phyloP scores from a whole-genome alignment of 2,329 filamentous ascomycete species.

The Talaromyces islandicus region DNA sequence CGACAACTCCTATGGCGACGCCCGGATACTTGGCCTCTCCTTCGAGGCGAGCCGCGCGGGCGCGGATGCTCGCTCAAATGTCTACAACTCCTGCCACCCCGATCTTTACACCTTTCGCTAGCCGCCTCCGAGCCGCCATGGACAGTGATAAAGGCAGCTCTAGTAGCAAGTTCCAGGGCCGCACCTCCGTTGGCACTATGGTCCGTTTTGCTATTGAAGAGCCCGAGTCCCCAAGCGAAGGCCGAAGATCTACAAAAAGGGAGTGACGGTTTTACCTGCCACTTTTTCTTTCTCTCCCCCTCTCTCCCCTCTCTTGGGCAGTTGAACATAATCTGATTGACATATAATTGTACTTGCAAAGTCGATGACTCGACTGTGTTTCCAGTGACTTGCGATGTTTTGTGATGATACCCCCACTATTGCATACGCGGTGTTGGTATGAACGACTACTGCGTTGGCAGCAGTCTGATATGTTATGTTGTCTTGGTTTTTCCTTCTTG shows the following conservation, averaged over 20 bases:
- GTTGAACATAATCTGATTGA: neutral
- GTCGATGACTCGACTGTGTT: neutral
- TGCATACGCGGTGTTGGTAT: slow-evolving; percentile 1
- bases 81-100: slow-evolving; percentile 43
- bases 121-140: slow-evolving; percentile 25
- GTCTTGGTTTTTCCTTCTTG: neutral
- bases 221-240: slow-evolving; percentile 35
- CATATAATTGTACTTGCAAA: slow-evolving; percentile 12
- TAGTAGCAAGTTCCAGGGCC: slow-evolving; percentile 15
- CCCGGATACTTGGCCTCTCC: slow-evolving; percentile 40
- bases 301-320: neutral
- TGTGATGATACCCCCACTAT: slow-evolving; percentile 8
- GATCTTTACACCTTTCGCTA: slow-evolving; percentile 38
- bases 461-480: slow-evolving; percentile 1
- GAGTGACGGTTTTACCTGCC: slow-evolving; percentile 13
- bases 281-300: neutral
- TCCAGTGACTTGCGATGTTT: neutral
- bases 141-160: slow-evolving; percentile 11
- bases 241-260: slow-evolving; percentile 29
- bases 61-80: slow-evolving; percentile 33
- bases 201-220: slow-evolving; percentile 38
- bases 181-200: slow-evolving; percentile 22
- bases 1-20: slow-evolving; percentile 32
- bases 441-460: neutral
- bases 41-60: slow-evolving; percentile 41